These are phyloP conservation scores for Potentilla sterilis DNA, from an alignment of 306 rosid genomes.

Conservation along the genomic window DNA sequence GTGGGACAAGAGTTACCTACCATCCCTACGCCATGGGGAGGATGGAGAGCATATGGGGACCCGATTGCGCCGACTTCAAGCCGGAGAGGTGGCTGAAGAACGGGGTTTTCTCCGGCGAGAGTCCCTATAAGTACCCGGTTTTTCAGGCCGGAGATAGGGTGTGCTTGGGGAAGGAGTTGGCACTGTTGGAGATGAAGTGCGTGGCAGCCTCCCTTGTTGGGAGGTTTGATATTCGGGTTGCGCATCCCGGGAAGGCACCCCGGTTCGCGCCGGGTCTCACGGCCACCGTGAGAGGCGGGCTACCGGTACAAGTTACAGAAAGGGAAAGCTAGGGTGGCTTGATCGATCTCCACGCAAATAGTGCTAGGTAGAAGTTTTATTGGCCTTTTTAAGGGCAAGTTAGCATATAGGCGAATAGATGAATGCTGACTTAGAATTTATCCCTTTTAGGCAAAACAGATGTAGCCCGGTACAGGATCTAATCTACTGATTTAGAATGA, in stretches of 20 bases:
- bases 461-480: too few species aligned
- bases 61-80: slow-evolving; percentile 54
- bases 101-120: slow-evolving; percentile 41
- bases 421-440: background rate
- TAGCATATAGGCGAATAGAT: background rate
- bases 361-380: background rate
- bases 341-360: background rate
- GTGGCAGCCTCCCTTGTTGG: slow-evolving; percentile 36
- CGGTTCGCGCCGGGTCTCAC: slow-evolving; percentile 73
- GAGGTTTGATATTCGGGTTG: slow-evolving; percentile 46
- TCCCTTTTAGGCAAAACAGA: background rate
- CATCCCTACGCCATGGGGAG: slow-evolving; percentile 99
- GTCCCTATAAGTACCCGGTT: slow-evolving; percentile 68
- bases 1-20: slow-evolving; percentile 75
- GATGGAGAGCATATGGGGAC: slow-evolving; percentile 78
- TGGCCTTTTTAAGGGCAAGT: background rate
- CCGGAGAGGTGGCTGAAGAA: slow-evolving; percentile 75
- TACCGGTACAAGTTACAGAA: slow-evolving; percentile 53
- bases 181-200: slow-evolving; percentile 61
- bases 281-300: slow-evolving; percentile 62
- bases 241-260: slow-evolving; percentile 22
- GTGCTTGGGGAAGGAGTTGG: slow-evolving; percentile 86
- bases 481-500: background rate
- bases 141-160: slow-evolving; percentile 82
- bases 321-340: slow-evolving; percentile 26